Percentiles rank a stretch among this genome's conserved stretches.
phyloP scores from a whole-genome alignment of 2,329 filamentous ascomycete genomes.

The Aspergillus brunneoviolaceus region DNA sequence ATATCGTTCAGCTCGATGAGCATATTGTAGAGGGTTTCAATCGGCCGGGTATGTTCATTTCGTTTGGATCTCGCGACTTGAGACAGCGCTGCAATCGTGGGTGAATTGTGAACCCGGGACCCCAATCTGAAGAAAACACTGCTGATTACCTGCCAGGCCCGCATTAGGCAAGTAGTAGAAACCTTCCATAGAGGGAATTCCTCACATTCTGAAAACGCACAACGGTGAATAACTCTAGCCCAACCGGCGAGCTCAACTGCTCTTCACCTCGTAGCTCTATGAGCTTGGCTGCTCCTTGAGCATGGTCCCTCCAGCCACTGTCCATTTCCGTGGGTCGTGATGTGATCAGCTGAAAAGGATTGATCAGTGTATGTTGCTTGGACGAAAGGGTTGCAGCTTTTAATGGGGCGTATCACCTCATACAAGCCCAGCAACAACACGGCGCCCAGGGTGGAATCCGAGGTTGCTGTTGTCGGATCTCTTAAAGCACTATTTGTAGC shows the following conservation, averaged over 20 bases:
- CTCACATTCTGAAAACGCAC: conserved; percentile 10
- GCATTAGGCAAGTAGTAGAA: neutral
- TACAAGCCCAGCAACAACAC: conserved; percentile 13
- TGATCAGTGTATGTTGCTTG: neutral
- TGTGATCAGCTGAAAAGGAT: conserved; percentile 2
- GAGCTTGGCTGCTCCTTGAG: conserved; percentile 9
- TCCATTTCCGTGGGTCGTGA: conserved; percentile 8
- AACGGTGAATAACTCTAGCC: conserved; percentile 12
- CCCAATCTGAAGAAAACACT: conserved; percentile 5
- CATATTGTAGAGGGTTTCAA: conserved; percentile 3
- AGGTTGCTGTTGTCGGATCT: conserved; percentile 6
- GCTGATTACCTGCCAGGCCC: neutral
- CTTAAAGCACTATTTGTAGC: conserved; percentile 10
- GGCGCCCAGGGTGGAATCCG: conserved; percentile 9
- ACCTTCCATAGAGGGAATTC: neutral
- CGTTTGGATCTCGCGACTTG: neutral
- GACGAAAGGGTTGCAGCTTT: neutral
- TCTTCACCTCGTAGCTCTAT: conserved; percentile 9
- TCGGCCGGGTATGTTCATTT: neutral
- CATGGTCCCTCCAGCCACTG: conserved; percentile 8
- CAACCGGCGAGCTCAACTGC: conserved; percentile 8
- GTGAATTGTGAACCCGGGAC: neutral
- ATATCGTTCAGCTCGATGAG: conserved; percentile 4
- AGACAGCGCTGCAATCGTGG: conserved; percentile 1
- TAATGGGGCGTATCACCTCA: conserved; percentile 4